phyloP scores from a whole-genome alignment of 306 rosid genomes.

The Pterocarpus santalinus region DNA sequence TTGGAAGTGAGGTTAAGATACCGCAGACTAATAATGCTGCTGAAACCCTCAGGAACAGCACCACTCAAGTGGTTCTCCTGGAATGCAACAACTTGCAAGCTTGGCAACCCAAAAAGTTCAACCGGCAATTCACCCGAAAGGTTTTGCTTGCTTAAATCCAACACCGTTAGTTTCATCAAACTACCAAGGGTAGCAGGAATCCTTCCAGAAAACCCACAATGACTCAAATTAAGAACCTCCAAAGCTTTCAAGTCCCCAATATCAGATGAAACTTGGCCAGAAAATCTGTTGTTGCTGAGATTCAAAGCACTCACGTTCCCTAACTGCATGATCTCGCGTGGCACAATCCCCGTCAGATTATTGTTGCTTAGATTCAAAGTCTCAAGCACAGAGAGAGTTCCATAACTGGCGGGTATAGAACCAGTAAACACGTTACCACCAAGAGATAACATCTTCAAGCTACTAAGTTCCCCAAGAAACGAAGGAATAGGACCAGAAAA shows the following conservation, averaged over 20 bases:
- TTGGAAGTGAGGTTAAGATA: slow-evolving; percentile 76
- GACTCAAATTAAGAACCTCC: slow-evolving; percentile 75
- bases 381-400: slow-evolving; percentile 61
- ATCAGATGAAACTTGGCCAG: slow-evolving; percentile 51
- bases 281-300: slow-evolving; percentile 74
- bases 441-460: slow-evolving; percentile 61
- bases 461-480: slow-evolving; percentile 57
- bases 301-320: slow-evolving; percentile 70
- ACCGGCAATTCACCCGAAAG: slow-evolving; percentile 78
- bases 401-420: slow-evolving; percentile 61
- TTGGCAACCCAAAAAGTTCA: slow-evolving; percentile 82
- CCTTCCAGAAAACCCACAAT: slow-evolving; percentile 71
- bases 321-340: slow-evolving; percentile 61
- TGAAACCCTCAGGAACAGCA: slow-evolving; percentile 82
- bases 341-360: slow-evolving; percentile 66
- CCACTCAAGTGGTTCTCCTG: slow-evolving; percentile 75
- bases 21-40: slow-evolving; percentile 69
- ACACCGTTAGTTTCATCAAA: slow-evolving; percentile 69
- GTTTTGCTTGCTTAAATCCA: slow-evolving; percentile 82
- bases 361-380: slow-evolving; percentile 67
- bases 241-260: slow-evolving; percentile 65
- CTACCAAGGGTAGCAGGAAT: slow-evolving; percentile 68
- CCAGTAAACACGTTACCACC: slow-evolving; percentile 67
- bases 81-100: slow-evolving; percentile 68
- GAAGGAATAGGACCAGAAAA: slow-evolving; percentile 66